Evolutionary conservation across 1,139 yeast species (phyloP).

Genomic region (Yamadazyma taylorii): DNA sequence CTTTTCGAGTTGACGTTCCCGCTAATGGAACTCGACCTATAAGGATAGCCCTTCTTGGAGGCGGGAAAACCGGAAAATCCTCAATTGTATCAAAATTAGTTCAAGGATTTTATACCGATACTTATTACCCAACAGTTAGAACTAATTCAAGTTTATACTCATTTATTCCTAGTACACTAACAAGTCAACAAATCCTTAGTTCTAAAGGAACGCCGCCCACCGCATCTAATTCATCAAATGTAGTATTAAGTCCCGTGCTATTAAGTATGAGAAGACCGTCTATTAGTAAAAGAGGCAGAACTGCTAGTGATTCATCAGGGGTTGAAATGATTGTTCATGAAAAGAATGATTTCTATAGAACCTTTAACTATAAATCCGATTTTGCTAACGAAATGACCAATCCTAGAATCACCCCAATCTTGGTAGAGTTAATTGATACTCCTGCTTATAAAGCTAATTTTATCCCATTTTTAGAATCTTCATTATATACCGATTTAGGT

Average conservation of each 20-base stretch:
- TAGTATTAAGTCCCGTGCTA: conserved; percentile 31
- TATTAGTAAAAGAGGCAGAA: conserved; percentile 15
- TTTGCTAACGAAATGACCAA: conserved; percentile 23
- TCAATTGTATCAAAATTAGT: conserved; percentile 51
- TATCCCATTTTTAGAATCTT: conserved; percentile 74
- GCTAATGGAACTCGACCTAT: conserved; percentile 40
- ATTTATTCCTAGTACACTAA: conserved; percentile 43
- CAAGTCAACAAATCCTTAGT: conserved; percentile 23
- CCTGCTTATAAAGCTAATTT: conserved; percentile 68
- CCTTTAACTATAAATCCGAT: conserved; percentile 20
- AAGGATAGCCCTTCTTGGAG: conserved; percentile 59
- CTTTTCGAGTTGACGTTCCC: conserved; percentile 17
- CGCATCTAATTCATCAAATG: no score
- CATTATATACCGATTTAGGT: conserved; percentile 61
- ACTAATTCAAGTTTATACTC: conserved; percentile 56
- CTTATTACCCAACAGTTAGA: conserved; percentile 67
- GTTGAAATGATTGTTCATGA: conserved; percentile 13
- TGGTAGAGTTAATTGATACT: conserved; percentile 69
- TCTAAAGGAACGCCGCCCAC: no score
- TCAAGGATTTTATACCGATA: conserved; percentile 49
- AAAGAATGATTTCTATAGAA: conserved; percentile 26
- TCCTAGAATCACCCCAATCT: conserved; percentile 57
- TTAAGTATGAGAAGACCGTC: conserved; percentile 10
- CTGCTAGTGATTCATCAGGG: conserved; percentile 13
- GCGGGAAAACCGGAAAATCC: conserved; percentile 51